Conservation (phyloP, 768 basidiomycete genomes). For the Neoboletus subvelutipes region DNA sequence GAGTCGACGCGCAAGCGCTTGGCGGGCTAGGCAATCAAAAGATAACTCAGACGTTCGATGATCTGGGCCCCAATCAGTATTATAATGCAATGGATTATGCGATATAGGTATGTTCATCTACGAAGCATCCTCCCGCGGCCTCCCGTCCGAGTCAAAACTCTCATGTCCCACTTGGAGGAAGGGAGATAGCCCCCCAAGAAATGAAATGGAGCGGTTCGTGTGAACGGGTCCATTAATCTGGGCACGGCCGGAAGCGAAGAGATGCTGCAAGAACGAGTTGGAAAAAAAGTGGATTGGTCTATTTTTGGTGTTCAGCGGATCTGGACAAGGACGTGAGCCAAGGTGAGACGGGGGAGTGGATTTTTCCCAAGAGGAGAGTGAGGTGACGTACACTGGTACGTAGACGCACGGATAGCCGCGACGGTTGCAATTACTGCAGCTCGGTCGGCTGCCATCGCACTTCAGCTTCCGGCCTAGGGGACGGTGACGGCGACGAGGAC, state of each 20-base stretch:
- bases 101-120: conserved; percentile 27
- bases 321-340: conserved; percentile 14
- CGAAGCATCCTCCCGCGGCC: conserved; percentile 10
- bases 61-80: conserved; percentile 1
- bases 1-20: background rate
- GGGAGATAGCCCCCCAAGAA: conserved; percentile 6
- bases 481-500: background rate
- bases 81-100: conserved; percentile 29
- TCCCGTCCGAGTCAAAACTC: conserved; percentile 9
- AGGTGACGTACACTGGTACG: conserved; percentile 57
- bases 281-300: conserved; percentile 14
- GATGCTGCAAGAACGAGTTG: conserved; percentile 13
- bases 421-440: conserved; percentile 64
- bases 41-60: background rate
- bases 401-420: conserved; percentile 60
- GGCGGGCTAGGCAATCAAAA: background rate
- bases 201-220: conserved; percentile 17
- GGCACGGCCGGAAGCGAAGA: conserved; percentile 22
- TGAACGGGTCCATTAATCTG: conserved; percentile 22
- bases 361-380: conserved; percentile 4
- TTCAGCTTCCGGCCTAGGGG: conserved; percentile 64
- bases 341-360: background rate
- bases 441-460: conserved; percentile 64
- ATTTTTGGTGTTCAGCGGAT: conserved; percentile 33
- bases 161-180: background rate